Evolutionary conservation across 1,284 basidiomycete species (phyloP).

Genomic region (Athelia psychrophila): DNA sequence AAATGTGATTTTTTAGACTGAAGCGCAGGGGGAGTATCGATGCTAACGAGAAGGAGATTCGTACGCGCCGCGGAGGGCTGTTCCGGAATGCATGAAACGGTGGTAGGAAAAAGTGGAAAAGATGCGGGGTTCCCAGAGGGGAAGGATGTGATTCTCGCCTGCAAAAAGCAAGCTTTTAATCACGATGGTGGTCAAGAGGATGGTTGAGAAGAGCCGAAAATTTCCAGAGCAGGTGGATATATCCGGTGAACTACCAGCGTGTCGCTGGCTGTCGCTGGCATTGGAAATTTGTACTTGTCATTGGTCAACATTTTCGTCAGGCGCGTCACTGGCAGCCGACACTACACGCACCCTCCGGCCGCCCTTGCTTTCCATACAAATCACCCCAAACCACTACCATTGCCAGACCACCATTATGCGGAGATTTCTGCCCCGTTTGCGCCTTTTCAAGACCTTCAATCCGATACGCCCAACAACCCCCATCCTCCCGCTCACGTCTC

Average conservation of each 20-base stretch:
- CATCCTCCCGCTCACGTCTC: slow-evolving; percentile 42
- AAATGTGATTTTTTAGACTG: slow-evolving; percentile 6
- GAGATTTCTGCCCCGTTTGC: slow-evolving; percentile 24
- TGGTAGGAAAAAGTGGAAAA: slow-evolving; percentile 7
- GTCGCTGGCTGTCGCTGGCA: slow-evolving; percentile 1
- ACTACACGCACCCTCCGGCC: neutral
- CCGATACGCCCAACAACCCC: slow-evolving; percentile 34
- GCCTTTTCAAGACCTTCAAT: slow-evolving; percentile 20
- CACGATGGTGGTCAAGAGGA: neutral
- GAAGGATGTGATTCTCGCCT: neutral
- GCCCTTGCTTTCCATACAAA: neutral
- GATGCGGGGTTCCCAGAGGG: slow-evolving; percentile 6
- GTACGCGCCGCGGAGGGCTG: slow-evolving; percentile 35
- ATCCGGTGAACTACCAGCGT: neutral
- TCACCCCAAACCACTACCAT: neutral
- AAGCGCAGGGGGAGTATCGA: slow-evolving; percentile 20
- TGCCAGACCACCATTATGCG: slow-evolving; percentile 15
- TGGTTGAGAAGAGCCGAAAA: neutral
- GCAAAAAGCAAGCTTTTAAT: neutral
- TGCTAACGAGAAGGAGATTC: slow-evolving; percentile 55
- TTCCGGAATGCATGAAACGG: slow-evolving; percentile 59
- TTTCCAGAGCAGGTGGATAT: neutral
- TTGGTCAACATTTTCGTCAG: slow-evolving; percentile 25
- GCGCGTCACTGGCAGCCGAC: slow-evolving; percentile 23
- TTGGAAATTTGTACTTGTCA: neutral